Evolutionary conservation across 2,329 filamentous ascomycete species (phyloP).

Genomic region (Penicillium sp.): DNA sequence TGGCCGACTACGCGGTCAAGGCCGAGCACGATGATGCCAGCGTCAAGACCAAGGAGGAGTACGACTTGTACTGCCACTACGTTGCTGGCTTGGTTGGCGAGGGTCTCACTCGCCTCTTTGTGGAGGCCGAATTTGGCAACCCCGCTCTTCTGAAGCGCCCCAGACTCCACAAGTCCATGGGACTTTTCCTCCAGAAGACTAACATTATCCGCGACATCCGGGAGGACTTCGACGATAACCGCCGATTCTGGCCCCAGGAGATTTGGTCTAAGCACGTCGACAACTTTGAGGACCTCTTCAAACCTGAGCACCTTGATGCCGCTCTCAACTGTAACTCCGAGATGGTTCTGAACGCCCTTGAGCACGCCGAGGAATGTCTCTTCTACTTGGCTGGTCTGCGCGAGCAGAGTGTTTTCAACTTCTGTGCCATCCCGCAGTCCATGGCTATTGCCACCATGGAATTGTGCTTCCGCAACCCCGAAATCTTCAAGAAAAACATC

Average conservation of each 20-base stretch:
- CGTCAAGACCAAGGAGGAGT: conserved; percentile 81
- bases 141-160: conserved; percentile 76
- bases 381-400: conserved; percentile 95
- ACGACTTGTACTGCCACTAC: conserved; percentile 97
- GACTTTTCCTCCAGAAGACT: conserved; percentile 94
- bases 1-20: conserved; percentile 92
- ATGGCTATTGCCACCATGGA: conserved; percentile 98
- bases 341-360: conserved; percentile 88
- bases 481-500: conserved; percentile 81
- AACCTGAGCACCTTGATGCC: conserved; percentile 72
- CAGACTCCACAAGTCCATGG: conserved; percentile 91
- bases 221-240: conserved; percentile 84
- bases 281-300: conserved; percentile 86
- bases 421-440: conserved; percentile 91
- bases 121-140: conserved; percentile 83
- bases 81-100: conserved; percentile 98
- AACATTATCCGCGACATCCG: conserved; percentile 97
- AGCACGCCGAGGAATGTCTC: conserved; percentile 88
- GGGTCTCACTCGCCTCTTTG: conserved; percentile 86
- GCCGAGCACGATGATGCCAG: conserved; percentile 78
- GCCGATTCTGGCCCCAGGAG: conserved; percentile 92
- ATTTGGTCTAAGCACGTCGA: conserved; percentile 96
- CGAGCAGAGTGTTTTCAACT: conserved; percentile 99
- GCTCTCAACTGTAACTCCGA: conserved; percentile 87
- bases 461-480: conserved; percentile 86